A percentile compares a stretch with the other conserved stretches of the same genome.
These are phyloP conservation scores for Paraleonurus japonicus DNA, from an alignment of 257 asterid species.

Conservation along the genomic window DNA sequence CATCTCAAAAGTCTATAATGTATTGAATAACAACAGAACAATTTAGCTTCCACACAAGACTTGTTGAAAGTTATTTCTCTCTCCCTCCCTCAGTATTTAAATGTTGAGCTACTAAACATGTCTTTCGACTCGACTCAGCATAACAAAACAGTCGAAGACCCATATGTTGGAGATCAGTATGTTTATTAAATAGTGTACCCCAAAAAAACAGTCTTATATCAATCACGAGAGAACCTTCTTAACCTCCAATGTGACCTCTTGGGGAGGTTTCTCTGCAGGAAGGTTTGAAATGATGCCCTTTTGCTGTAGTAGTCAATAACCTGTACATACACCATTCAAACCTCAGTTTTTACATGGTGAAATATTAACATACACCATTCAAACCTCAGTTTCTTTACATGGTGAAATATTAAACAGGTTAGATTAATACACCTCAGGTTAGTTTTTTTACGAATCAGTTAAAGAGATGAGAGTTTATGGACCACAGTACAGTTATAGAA, in stretches of 20 bases:
- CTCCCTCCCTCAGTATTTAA: not conserved
- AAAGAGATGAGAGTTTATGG: too few species aligned
- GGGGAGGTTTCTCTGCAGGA: constrained; percentile 78
- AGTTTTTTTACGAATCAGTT: too few species aligned
- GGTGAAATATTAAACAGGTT: not conserved
- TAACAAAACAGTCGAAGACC: constrained; percentile 13
- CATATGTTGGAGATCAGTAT: constrained; percentile 1
- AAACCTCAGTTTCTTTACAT: not conserved
- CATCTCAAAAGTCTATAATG: not conserved
- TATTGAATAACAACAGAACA: not conserved
- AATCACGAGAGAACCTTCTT: constrained; percentile 56
- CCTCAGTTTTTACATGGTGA: not conserved
- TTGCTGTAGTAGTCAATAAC: constrained; percentile 67
- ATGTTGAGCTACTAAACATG: not conserved
- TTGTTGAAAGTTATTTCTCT: constrained; percentile 5
- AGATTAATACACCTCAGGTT: too few species aligned
- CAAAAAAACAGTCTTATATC: not conserved
- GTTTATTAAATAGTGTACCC: constrained; percentile 18
- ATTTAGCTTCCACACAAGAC: not conserved
- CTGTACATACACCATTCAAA: constrained; percentile 31
- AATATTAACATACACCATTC: not conserved
- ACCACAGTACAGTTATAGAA: too few species aligned
- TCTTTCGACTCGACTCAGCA: constrained; percentile 11
- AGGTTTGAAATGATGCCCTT: constrained; percentile 68
- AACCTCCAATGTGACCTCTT: constrained; percentile 61